These are phyloP conservation scores for Pythium biforme DNA, from an alignment of 352 stramenopile species.

Conservation along the genomic window DNA sequence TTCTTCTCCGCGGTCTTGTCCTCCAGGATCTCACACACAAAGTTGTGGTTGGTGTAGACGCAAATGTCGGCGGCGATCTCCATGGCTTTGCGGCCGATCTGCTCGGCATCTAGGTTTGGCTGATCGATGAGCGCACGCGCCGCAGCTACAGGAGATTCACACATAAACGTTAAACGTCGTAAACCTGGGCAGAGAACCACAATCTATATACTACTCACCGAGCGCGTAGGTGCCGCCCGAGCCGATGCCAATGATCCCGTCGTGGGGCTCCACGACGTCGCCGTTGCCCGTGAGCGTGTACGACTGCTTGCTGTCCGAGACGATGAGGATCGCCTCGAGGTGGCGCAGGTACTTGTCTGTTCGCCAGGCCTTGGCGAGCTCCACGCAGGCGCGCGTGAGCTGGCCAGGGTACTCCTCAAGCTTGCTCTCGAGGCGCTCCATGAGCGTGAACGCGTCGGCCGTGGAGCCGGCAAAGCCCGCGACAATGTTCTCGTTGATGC, in stretches of 20 bases:
- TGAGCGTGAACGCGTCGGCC: constrained; percentile 97
- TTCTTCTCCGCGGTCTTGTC: constrained; percentile 52
- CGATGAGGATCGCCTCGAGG: constrained; percentile 94
- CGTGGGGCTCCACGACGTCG: constrained; percentile 96
- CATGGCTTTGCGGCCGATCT: constrained; percentile 94
- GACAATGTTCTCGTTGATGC: constrained; percentile 94
- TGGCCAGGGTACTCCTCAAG: constrained; percentile 98
- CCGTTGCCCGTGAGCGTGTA: constrained; percentile 98
- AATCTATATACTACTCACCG: constrained; percentile 51
- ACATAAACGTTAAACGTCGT: too few relatives aligned
- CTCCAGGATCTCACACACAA: constrained; percentile 92
- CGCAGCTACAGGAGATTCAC: constrained; percentile 64
- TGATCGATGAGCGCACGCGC: constrained; percentile 95
- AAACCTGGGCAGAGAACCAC: background rate
- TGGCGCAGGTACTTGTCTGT: constrained; percentile 98
- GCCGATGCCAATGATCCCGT: constrained; percentile 96
- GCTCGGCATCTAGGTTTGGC: constrained; percentile 91
- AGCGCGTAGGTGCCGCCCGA: constrained; percentile 93
- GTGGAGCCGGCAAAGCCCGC: constrained; percentile 97
- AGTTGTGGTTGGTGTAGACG: constrained; percentile 98
- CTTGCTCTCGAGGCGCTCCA: constrained; percentile 98
- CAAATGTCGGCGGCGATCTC: constrained; percentile 97
- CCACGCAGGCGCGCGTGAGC: constrained; percentile 95
- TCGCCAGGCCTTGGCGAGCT: constrained; percentile 98
- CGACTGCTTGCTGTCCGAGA: constrained; percentile 94